Percentiles rank a stretch among this genome's conserved stretches.
These are phyloP conservation scores for Porcisia deanei DNA, from an alignment of 208 protist species.

Conservation along the genomic window DNA sequence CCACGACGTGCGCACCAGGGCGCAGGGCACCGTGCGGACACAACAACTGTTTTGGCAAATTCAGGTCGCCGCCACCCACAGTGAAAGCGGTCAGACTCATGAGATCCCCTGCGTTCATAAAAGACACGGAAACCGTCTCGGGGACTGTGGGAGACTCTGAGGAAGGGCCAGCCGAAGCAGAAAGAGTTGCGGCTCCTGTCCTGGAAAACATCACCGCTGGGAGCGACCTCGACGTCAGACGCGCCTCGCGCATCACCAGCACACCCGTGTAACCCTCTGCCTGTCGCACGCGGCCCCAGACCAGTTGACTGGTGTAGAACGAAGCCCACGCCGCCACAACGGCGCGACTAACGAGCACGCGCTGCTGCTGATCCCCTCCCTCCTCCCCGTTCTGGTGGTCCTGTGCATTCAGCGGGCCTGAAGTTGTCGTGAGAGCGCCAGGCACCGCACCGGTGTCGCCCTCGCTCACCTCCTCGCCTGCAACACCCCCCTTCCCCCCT, in stretches of 20 bases:
- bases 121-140: slow-evolving; percentile 16
- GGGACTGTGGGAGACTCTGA: not conserved
- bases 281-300: slow-evolving; percentile 35
- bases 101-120: not conserved
- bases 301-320: slow-evolving; percentile 25
- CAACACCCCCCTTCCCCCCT: slow-evolving; percentile 9
- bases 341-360: slow-evolving; percentile 56
- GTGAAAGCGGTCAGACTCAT: slow-evolving; percentile 9
- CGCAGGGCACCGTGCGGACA: slow-evolving; percentile 60
- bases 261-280: slow-evolving; percentile 65
- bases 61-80: slow-evolving; percentile 16
- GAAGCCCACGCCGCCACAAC: slow-evolving; percentile 55
- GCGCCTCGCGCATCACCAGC: slow-evolving; percentile 32
- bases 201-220: not conserved
- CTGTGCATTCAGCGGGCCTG: not conserved
- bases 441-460: not conserved
- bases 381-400: not conserved
- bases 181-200: not conserved
- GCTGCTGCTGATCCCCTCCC: slow-evolving; percentile 8
- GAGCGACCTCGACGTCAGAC: slow-evolving; percentile 8
- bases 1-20: slow-evolving; percentile 36
- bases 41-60: slow-evolving; percentile 27
- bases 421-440: not conserved
- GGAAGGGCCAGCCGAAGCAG: not conserved
- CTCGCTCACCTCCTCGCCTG: not conserved